Evolutionary conservation across 1,284 basidiomycete species (phyloP), one percentile per base, ranked within the genome.

Genomic region (Puccinia polysora): DNA sequence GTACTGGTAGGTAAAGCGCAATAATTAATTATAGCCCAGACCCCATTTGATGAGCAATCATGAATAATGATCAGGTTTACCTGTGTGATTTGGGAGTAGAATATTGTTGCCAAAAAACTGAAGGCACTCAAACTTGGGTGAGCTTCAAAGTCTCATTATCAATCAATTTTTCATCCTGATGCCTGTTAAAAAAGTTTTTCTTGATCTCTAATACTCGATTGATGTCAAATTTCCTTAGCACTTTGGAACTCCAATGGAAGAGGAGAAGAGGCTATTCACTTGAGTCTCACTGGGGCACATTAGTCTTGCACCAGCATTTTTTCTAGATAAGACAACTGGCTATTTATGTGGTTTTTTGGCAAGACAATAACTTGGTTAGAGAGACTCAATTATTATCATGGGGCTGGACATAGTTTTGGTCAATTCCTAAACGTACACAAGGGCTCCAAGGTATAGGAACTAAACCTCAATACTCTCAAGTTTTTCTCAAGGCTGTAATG

Each of bases 231-330:
- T 74, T 1, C 75, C 76, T 7, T 82, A 91, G 87, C 94, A 97
- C 80, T 97, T 97, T 79, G 93, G 92, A 36, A 86, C 83, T 0
- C 92, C 95, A 0, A 87, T 86, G 0, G 83, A 83, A 0, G 88
- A 91, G 76, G 90, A 97, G 81, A 90, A 87, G 75, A 85, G 90
- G 0, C 88, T 91, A 0, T 96, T 93, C 77, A 97, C 95, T 0
- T 85, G 93, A 18, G 96, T 98, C 0, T 82, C 97, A 58, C 94
- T 97, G 82, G 95, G 95, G 0, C 91, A 97, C 78, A 96, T 98
- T 74, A 86, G 89, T 1, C 88, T 96, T 59, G 95, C 96, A 79
- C 85, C 85, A 0, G 86, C 87, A 10, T 80, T 97, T 6, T 92
- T 97, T 81, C 95, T 95, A 0, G 84, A 83, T 62, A 91, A 91